Evolutionary conservation across 164 flowering plant species (phyloP).

Genomic region (Tetracentron sinense): DNA sequence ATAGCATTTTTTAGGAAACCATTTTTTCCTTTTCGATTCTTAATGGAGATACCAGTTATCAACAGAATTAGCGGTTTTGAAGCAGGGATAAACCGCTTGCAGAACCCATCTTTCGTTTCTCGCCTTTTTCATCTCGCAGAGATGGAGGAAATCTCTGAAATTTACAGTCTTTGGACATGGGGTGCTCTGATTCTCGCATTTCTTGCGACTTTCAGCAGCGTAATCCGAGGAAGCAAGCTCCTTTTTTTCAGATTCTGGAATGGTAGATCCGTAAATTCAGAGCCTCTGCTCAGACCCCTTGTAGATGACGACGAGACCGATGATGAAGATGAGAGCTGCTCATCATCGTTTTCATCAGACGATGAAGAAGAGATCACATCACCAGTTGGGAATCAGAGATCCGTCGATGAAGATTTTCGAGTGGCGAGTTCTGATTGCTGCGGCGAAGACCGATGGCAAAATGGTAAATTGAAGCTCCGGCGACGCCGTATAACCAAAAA

Average conservation of each 20-base stretch:
- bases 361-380: slow-evolving; percentile 21
- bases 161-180: slow-evolving; percentile 44
- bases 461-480: slow-evolving; percentile 24
- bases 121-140: slow-evolving; percentile 25
- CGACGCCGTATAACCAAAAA: slow-evolving; percentile 26
- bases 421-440: slow-evolving; percentile 25
- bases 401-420: slow-evolving; percentile 29
- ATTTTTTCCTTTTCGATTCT: no score
- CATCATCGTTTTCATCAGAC: slow-evolving; percentile 23
- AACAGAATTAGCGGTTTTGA: slow-evolving; percentile 50
- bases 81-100: slow-evolving; percentile 34
- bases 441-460: slow-evolving; percentile 19
- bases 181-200: slow-evolving; percentile 52
- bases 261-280: neutral
- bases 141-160: slow-evolving; percentile 16
- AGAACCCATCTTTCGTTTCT: slow-evolving; percentile 43
- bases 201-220: slow-evolving; percentile 36
- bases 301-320: slow-evolving; percentile 19
- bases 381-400: slow-evolving; percentile 4
- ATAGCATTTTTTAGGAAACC: no score
- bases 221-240: slow-evolving; percentile 22
- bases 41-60: slow-evolving; percentile 63
- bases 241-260: slow-evolving; percentile 24
- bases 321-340: slow-evolving; percentile 30
- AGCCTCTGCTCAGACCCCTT: slow-evolving; percentile 8